These are phyloP conservation scores for Dalbergia oliveri DNA, from an alignment of 306 rosid genomes.

Conservation along the genomic window DNA sequence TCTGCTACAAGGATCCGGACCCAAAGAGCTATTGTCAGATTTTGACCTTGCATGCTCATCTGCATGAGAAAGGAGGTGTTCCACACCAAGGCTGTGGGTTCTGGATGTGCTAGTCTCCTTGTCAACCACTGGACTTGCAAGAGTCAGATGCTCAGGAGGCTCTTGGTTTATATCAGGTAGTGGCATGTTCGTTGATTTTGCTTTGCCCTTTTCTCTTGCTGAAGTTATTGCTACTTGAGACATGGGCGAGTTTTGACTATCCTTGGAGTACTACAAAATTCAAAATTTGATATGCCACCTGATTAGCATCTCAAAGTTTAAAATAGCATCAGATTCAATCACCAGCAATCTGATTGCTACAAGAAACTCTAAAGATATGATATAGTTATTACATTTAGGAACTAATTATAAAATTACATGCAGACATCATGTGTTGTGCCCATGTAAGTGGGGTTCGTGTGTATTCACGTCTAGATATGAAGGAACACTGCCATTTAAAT, in stretches of 20 bases:
- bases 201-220: conserved; percentile 54
- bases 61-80: conserved; percentile 69
- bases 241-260: conserved; percentile 52
- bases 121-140: conserved; percentile 58
- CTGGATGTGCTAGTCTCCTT: conserved; percentile 79
- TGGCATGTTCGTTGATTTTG: conserved; percentile 34
- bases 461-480: conserved; percentile 25
- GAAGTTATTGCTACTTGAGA: conserved; percentile 52
- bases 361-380: conserved; percentile 35
- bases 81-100: conserved; percentile 81
- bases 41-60: conserved; percentile 57
- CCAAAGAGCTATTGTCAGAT: conserved; percentile 53
- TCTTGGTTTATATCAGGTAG: conserved; percentile 66
- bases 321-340: conserved; percentile 26
- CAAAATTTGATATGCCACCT: conserved; percentile 26
- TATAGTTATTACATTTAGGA: conserved; percentile 23
- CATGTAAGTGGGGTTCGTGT: background rate
- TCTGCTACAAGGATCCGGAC: conserved; percentile 66
- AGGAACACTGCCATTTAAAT: conserved; percentile 21
- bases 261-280: conserved; percentile 65
- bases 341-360: conserved; percentile 14
- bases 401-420: background rate
- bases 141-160: conserved; percentile 53
- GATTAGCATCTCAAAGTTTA: conserved; percentile 44
- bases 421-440: background rate